Conservation (phyloP, 345 rosid genomes). For the Boechera divaricarpa region DNA sequence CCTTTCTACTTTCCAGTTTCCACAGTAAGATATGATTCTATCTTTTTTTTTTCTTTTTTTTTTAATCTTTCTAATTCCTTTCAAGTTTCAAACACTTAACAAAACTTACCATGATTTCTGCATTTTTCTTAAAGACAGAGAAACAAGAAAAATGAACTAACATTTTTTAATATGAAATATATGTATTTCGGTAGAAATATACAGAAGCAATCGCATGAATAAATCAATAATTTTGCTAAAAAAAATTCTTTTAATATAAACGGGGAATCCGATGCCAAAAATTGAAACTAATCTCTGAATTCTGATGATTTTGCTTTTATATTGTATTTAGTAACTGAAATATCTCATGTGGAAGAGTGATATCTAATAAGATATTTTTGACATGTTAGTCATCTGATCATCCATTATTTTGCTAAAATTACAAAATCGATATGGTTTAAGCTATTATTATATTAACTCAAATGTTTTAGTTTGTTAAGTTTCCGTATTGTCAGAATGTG, state of each 20-base stretch:
- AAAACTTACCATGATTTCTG: slow-evolving; percentile 8
- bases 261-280: background rate
- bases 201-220: background rate
- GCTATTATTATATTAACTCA: background rate
- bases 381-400: background rate
- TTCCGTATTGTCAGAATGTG: background rate
- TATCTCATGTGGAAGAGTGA: background rate
- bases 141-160: background rate
- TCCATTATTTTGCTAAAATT: background rate
- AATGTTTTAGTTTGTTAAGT: slow-evolving; percentile 10
- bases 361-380: background rate
- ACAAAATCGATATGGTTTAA: background rate
- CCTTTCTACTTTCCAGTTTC: slow-evolving; percentile 32
- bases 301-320: no score
- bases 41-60: background rate
- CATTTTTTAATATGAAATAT: background rate
- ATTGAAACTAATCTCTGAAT: background rate
- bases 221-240: background rate
- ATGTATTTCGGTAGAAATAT: background rate
- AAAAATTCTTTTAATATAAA: background rate
- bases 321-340: no score
- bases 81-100: background rate
- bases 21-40: slow-evolving; percentile 19
- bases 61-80: background rate
- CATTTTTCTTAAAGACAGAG: background rate